Conservation (phyloP, 2,329 filamentous ascomycete species). For the Metarhizium robertsii region DNA sequence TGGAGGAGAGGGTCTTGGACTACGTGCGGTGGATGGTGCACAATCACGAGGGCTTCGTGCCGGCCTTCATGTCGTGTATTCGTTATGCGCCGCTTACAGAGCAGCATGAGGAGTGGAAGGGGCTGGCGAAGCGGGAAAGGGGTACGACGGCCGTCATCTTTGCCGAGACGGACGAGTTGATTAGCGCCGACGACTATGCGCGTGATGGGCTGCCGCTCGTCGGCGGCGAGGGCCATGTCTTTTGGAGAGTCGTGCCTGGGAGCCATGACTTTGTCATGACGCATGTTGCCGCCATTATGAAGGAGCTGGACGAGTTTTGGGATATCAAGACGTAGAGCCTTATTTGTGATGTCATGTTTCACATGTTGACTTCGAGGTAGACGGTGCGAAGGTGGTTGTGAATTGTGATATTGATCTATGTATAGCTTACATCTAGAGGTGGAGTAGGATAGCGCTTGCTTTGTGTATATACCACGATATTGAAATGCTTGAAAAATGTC, state of each 20-base stretch:
- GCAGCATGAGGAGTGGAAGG: slow-evolving; percentile 41
- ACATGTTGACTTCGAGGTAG: neutral
- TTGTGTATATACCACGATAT: neutral
- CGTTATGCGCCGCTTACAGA: slow-evolving; percentile 43
- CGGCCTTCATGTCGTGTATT: slow-evolving; percentile 50
- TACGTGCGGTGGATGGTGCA: slow-evolving; percentile 51
- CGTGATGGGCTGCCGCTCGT: slow-evolving; percentile 40
- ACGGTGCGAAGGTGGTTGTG: neutral
- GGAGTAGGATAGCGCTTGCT: neutral
- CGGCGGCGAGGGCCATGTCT: slow-evolving; percentile 38
- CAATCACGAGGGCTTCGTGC: slow-evolving; percentile 48
- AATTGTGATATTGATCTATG: too few relatives aligned
- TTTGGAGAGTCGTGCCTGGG: slow-evolving; percentile 42
- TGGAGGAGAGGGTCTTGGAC: slow-evolving; percentile 37
- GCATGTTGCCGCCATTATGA: slow-evolving; percentile 33
- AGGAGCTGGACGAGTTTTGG: slow-evolving; percentile 41
- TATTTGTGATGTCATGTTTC: too few relatives aligned
- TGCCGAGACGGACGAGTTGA: slow-evolving; percentile 40
- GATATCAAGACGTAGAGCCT: slow-evolving; percentile 9
- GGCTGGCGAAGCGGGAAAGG: slow-evolving; percentile 30
- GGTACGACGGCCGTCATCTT: slow-evolving; percentile 43
- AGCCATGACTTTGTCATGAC: slow-evolving; percentile 57
- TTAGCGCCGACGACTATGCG: slow-evolving; percentile 40
- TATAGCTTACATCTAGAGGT: neutral
- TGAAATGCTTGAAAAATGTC: neutral